Evolutionary conservation across 306 rosid genomes (phyloP), one percentile per base, ranked within the genome.

Genomic region (Geum urbanum): DNA sequence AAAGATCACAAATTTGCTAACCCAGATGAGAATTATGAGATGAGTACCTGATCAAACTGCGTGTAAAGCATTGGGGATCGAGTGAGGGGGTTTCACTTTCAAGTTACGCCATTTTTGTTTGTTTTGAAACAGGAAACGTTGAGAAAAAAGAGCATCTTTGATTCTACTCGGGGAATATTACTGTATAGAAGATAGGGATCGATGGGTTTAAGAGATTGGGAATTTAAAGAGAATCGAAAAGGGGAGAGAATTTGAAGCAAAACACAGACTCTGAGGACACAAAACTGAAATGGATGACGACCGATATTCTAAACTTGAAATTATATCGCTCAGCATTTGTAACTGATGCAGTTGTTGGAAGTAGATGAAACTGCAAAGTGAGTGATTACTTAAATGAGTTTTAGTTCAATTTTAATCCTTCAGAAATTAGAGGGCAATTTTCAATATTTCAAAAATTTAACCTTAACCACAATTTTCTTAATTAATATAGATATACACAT

Each of bases 1-100:
- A 22, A 67, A 63, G 60, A 55, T 66, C 70, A 64, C 44, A 32
- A 79, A 64, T 71, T 73, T 74, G 74, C 90, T 81, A 81, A 88
- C 90, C 85, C 84, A 72, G 79, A 13, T 66, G 65, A 19, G 66
- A 76, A 75, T 55, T 75, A 4, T 49, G 69, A 50, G 71, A 78
- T 40, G 68, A 60, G 64, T 51, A 47, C 74, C 47, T 52, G 76
- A 82, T 75, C 82, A 81, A 75, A 73, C 35, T 49, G 69, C 72
- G 66, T 48, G 69, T 71, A 81, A 68, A 46, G 77, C 73, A 44
- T 24, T 19, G 24, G 71, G 58, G 37, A 32, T 32, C 37, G 37
- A 32, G 62, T 46, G 69, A 50, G 52, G 73, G 56, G 81, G 64
- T 67, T 32, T 64, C 37, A 59, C 24, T 64, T 63, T 67, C 1